Evolutionary conservation across 345 rosid species (phyloP).

Genomic region (Syzygium grande): DNA sequence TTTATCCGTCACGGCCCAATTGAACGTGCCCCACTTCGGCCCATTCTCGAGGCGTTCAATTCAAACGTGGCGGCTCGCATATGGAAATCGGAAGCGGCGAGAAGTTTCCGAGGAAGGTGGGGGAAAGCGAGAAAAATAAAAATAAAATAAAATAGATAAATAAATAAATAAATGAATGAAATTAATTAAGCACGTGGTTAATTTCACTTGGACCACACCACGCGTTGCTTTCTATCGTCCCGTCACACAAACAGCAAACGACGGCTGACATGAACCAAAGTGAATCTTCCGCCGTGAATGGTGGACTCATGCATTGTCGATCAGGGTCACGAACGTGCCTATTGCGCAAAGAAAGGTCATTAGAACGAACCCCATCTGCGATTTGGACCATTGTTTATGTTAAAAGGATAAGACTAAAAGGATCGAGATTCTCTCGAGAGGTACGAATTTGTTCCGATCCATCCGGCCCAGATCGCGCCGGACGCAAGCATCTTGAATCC

Average conservation of each 20-base stretch:
- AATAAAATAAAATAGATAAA: background rate
- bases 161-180: background rate
- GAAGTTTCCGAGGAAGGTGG: background rate
- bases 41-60: background rate
- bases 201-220: background rate
- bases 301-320: too few species aligned
- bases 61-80: background rate
- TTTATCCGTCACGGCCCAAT: background rate
- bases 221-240: background rate
- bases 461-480: too few species aligned
- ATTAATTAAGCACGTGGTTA: background rate
- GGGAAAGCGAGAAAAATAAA: background rate
- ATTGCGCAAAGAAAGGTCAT: background rate
- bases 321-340: too few species aligned
- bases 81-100: background rate
- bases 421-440: background rate
- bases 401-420: background rate
- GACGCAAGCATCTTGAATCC: background rate
- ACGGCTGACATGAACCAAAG: background rate
- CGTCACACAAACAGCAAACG: background rate
- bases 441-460: too few species aligned
- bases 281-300: background rate
- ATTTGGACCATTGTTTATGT: too few species aligned
- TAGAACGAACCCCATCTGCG: too few species aligned
- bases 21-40: too few species aligned